A percentile compares a stretch with the other conserved stretches of the same genome.
phyloP scores from a whole-genome alignment of 345 rosid species.

The Anastatica hierochuntica region DNA sequence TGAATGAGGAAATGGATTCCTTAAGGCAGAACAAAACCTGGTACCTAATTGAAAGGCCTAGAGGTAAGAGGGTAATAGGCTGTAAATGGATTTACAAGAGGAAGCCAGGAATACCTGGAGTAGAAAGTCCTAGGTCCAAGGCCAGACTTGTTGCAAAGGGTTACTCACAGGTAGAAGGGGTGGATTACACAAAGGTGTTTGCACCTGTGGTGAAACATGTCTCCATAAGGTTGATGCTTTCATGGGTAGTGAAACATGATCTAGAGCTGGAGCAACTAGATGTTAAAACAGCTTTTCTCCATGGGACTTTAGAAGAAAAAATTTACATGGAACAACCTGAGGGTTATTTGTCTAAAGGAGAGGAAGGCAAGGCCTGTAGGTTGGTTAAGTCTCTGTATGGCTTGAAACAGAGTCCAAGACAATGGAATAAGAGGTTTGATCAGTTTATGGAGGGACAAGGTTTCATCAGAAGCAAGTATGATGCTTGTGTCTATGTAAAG shows the following conservation, averaged over 20 bases:
- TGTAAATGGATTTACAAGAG: not conserved
- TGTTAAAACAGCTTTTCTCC: not conserved
- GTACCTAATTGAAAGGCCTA: not conserved
- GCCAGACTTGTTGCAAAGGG: not conserved
- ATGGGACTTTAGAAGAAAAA: not conserved
- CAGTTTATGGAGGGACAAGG: not conserved
- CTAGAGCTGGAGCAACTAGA: not conserved
- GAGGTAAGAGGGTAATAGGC: not conserved
- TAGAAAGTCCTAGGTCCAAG: not conserved
- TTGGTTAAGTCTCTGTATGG: too few species aligned
- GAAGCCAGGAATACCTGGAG: not conserved
- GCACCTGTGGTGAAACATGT: not conserved
- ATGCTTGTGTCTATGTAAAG: not conserved
- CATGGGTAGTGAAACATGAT: not conserved
- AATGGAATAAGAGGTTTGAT: too few species aligned
- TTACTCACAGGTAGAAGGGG: not conserved
- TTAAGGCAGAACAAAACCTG: not conserved
- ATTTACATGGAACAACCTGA: not conserved
- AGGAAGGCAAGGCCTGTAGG: not conserved
- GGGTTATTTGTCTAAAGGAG: not conserved
- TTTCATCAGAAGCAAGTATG: not conserved
- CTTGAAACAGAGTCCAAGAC: too few species aligned
- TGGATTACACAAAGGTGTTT: not conserved
- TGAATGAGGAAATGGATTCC: not conserved
- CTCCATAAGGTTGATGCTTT: not conserved